Base-by-base conservation (phyloP, 2,329 filamentous ascomycete genomes). In the Aspergillus niger region DNA sequence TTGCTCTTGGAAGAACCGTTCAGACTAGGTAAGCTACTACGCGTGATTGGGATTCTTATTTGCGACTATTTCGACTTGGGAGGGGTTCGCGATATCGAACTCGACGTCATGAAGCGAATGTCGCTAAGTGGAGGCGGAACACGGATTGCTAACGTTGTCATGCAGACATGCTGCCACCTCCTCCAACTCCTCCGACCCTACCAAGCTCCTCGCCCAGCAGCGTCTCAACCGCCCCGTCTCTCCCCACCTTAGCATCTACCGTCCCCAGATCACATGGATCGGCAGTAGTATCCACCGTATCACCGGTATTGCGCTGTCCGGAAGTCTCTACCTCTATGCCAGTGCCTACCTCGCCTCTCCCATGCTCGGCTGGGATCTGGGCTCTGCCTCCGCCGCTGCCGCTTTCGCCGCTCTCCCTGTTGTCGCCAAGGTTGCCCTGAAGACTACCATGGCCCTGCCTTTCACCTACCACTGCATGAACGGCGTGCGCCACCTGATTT, bases 211-310 rank as follows among this genome's bases (percentile, higher is more conserved):
- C 74, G 88, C 85, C 71, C 82, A 86, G 73, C 93, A 97, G 83
- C 93, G 93, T 71, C 84, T 89, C 58, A 79, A 84, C 72, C 93
- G 93, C 55, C 93, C 93, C 74, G 84, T 97, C 70, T 85, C 91
- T 49, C 93, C 93, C 58, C 92, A 97, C 76, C 86, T 97, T 65
- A 76, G 80, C 72, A 93, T 96, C 85, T 97, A 97, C 87, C 85
- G 87, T 77, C 86, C 89, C 62, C 87, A 91, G 78, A 90, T 97
- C 80, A 95, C 91, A 70, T 97, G 89, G 89, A 89, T 91, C 77
- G 83, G 84, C 68, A 88, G 87, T 69, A 87, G 82, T 60, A 84
- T 91, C 79, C 91, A 92, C 82, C 92, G 93, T 72, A 87, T 97
- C 80, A 94, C 91, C n/a, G 93, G 91, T 71, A 80, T 84, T 73